Evolutionary conservation across 345 rosid genomes (phyloP), one percentile per base, ranked within the genome.

Genomic region (Hibiscus syriacus): DNA sequence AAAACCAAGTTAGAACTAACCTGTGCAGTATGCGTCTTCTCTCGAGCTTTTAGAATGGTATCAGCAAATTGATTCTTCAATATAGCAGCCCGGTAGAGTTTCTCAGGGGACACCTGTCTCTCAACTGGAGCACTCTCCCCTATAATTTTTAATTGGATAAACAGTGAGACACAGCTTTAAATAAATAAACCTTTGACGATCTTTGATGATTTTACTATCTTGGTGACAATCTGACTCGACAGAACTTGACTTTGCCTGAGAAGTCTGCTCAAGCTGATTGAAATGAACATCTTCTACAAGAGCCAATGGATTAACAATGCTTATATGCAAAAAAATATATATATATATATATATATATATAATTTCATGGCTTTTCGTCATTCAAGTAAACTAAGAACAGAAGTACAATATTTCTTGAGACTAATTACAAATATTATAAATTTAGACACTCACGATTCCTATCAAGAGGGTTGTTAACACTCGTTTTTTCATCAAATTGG

Each of bases 31-130:
- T 89, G 90, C 6, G 96, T 79, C 79, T 91, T 94, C 68, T 89
- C 97, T 46, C 89, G 87, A 65, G 99, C 97, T 80, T 87, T 94
- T 54, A 91, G 79, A 71, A 94, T 91, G 64, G 90, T 94, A 77
- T 94, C 99, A 26, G 97, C 99, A 80, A 91, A 94, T 46, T 92
- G 89, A 49, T 76, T 86, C 81, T 84, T 89, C 78, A 94, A 71
- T 50, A 83, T 25, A 55, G 97, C 95, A 63, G 97, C 92, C 71
- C 96, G 84, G 77, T 86, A 87, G 29, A 72, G 84, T 77, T 87
- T 94, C 61, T 85, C 96, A 62, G 99, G 89, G 43, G 94, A 82
- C 49, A 76, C 83, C 66, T 76, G 92, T 80, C 85, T 89, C 80
- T 85, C 91, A 55, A 64, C 70, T 26, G 89, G 84, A 79, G 75